Base-by-base conservation (phyloP, 1,284 basidiomycete species). In the Tylopilus orsonianus region DNA sequence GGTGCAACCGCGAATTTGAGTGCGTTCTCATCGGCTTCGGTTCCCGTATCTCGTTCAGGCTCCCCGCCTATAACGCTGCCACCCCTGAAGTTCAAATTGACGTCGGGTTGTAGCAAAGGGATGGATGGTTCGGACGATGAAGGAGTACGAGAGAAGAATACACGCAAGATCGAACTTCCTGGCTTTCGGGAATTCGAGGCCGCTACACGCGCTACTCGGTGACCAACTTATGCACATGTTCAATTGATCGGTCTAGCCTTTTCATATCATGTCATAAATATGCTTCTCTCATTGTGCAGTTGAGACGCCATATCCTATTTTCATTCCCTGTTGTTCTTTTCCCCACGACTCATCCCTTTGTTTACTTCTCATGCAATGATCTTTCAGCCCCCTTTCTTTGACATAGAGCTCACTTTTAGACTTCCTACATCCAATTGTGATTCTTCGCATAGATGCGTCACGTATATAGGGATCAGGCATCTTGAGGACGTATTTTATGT, bases 61-160 rank as follows among this genome's bases (percentile, higher is more conserved):
- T 82, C 80, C 9, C 87, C 86, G 16, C 87, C 86, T 4, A 88
- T 89, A 48, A 80, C 72, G 44, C 68, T 89, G 8, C 76, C 86
- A 20, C 87, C 86, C 43, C 64, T 88, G 38, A 83, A 81, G 60
- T 64, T 78, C 34, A 65, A 61, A 40, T 55, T 66, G 19, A 56
- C 60, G 29, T 60, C 46, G 46, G 61, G 50, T 12, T 34, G 39
- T 16, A 44, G 48, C 30, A 50, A 55, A 16, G 64, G 56, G 13
- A 48, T 43, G 53, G 46, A 20, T 5, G 37, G 33, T 34, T 50
- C 43, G 33, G 65, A 66, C 10, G 67, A 66, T 13, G 66, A 66
- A 32, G 48, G 39, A 19, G 35, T 37, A 3, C 55, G 18, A 23
- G 56, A 62, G 37, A 54, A 49, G 44, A 41, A 30, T 6, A 24